Base-by-base conservation (phyloP, 495 filamentous ascomycete species). In the Sabuloglossum arenarium region DNA sequence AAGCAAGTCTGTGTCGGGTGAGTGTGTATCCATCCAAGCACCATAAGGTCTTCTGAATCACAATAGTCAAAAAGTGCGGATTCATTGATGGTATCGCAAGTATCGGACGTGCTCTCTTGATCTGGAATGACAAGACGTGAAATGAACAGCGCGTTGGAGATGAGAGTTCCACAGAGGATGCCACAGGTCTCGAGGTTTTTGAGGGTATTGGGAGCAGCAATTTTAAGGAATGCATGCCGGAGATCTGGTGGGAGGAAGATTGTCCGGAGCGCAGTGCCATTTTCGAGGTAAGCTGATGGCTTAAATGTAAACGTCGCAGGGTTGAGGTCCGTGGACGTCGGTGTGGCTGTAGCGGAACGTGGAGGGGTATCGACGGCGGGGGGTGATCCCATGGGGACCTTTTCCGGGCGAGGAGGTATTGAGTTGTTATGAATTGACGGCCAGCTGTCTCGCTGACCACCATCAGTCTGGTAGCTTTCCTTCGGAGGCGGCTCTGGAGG, bases 11-110 rank as follows among this genome's bases (percentile, higher is more conserved):
- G 93, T 0, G 81, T 85, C 0, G 91, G 91, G 65, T 98, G 91
- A 0, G 91, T 98, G 65, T 98, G 91, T 56, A 98, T 98, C 91
- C 91, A 98, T 55, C 91, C 91, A 9, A 96, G 74, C 58, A 91
- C 80, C 69, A 96, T 81, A 39, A 97, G 64, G 46, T 95, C 85
- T 61, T 95, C 81, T 6, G 72, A 74, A 60, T 90, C 81, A 62
- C 86, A 90, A 64, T 88, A 97, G 31, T 93, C 86, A 46, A 95
- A 85, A 24, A 94, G 75, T 0, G 76, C 79, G 34, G 73, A 74
- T 63, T 94, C 90, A 61, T 95, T 88, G 27, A 85, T 77, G 4
- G 83, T 97, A 62, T 95, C 89, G 66, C 91, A 98, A 0, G 91
- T 97, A 62, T 97, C 88, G 8, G 80, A 79, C 1, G 91, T 96